phyloP scores from a whole-genome alignment of 768 basidiomycete genomes.

The Neoboletus subvelutipes region DNA sequence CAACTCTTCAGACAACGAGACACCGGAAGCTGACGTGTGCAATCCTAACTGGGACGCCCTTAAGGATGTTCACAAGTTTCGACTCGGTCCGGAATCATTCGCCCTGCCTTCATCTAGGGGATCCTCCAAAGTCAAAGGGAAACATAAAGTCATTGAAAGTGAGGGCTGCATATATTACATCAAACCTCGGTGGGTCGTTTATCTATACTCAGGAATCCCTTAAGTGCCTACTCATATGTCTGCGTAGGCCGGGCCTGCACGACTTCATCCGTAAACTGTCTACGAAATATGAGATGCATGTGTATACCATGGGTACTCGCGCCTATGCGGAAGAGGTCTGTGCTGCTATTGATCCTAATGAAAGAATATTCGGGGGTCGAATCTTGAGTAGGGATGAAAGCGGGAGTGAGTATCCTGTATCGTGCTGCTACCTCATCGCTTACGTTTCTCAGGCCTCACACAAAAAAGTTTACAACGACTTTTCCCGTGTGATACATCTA shows the following conservation, averaged over 20 bases:
- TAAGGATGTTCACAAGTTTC: constrained; percentile 88
- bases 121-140: constrained; percentile 48
- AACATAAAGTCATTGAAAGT: constrained; percentile 62
- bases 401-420: constrained; percentile 65
- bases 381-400: constrained; percentile 94
- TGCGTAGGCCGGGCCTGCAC: constrained; percentile 71
- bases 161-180: constrained; percentile 96
- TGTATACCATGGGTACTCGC: constrained; percentile 99
- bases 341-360: constrained; percentile 87
- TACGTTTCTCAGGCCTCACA: constrained; percentile 62
- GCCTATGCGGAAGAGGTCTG: constrained; percentile 97
- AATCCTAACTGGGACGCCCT: constrained; percentile 95
- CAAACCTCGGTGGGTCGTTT: constrained; percentile 78
- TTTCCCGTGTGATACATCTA: constrained; percentile 96
- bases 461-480: constrained; percentile 89
- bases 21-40: constrained; percentile 53
- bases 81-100: constrained; percentile 75
- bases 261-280: constrained; percentile 74
- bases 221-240: not conserved
- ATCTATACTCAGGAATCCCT: not conserved
- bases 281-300: constrained; percentile 94
- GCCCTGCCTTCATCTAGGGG: constrained; percentile 45
- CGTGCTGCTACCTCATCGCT: constrained; percentile 5
- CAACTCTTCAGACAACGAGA: constrained; percentile 40
- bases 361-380: constrained; percentile 80